Conservation (phyloP, 2,329 filamentous ascomycete species). For the Cordyceps cicadae region DNA sequence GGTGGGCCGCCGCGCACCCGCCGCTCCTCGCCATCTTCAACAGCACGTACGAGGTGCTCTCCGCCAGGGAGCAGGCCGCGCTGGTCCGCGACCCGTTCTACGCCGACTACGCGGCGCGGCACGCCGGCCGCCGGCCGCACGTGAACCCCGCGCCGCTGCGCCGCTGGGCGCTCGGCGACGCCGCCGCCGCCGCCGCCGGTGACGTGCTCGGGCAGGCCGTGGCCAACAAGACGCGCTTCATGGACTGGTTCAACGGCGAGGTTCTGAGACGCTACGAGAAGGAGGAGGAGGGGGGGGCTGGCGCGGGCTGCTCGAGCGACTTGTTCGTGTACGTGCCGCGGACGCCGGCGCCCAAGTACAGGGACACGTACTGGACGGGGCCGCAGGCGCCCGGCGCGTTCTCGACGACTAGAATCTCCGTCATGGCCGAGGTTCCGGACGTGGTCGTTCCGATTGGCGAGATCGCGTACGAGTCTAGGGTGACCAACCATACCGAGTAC, state of each 20-base stretch:
- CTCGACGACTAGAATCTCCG: conserved; percentile 24
- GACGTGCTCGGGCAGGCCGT: conserved; percentile 30
- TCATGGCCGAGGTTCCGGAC: conserved; percentile 32
- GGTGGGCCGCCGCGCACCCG: conserved; percentile 20
- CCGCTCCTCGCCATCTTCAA: conserved; percentile 21
- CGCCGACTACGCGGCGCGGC: conserved; percentile 22
- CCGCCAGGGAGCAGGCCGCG: conserved; percentile 27
- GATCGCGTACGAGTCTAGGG: conserved; percentile 22
- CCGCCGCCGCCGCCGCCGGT: conserved; percentile 22
- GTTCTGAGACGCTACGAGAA: conserved; percentile 28
- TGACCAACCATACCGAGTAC: conserved; percentile 38
- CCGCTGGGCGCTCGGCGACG: conserved; percentile 29
- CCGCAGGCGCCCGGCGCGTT: conserved; percentile 42
- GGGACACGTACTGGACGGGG: conserved; percentile 29
- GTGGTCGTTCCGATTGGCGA: conserved; percentile 35
- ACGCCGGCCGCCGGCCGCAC: conserved; percentile 27
- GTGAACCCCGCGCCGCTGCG: conserved; percentile 27
- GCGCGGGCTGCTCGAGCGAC: conserved; percentile 36
- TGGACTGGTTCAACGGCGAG: conserved; percentile 36
- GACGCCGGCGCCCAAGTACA: conserved; percentile 16
- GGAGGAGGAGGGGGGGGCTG: too few relatives aligned
- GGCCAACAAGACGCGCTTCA: conserved; percentile 41
- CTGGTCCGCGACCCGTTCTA: conserved; percentile 30
- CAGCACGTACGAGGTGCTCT: conserved; percentile 27
- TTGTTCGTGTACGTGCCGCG: conserved; percentile 39